Percentiles rank a stretch among this genome's conserved stretches.
phyloP scores from a whole-genome alignment of 164 flowering plant genomes.

The Sedum album region DNA sequence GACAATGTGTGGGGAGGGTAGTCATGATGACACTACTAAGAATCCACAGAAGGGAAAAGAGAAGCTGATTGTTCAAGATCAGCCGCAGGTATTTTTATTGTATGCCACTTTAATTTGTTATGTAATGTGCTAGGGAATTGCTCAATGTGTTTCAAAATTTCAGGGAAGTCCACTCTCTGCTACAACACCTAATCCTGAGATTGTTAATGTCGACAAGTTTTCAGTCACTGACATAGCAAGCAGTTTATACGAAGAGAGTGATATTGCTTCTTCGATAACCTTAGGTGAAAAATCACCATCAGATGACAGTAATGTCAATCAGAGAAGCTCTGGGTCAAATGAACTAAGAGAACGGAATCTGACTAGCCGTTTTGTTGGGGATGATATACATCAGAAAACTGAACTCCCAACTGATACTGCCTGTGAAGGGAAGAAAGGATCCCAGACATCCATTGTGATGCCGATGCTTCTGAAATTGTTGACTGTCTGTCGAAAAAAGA shows the following conservation, averaged over 20 bases:
- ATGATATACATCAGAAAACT: neutral
- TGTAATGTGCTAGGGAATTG: neutral
- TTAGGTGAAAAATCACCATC: neutral
- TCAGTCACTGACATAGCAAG: neutral
- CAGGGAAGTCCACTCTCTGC: neutral
- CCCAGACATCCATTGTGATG: neutral
- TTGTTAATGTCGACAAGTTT: neutral
- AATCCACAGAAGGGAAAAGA: conserved; percentile 33
- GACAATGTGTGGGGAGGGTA: conserved; percentile 19
- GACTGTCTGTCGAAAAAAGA: neutral
- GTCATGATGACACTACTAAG: conserved; percentile 35
- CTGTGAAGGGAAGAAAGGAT: neutral
- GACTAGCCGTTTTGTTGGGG: neutral
- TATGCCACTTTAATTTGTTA: neutral
- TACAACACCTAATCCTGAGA: neutral
- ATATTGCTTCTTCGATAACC: neutral
- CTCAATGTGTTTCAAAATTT: neutral
- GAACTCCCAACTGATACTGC: neutral
- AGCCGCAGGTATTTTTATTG: conserved; percentile 32
- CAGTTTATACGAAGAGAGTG: neutral
- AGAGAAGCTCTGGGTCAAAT: neutral
- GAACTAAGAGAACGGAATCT: neutral
- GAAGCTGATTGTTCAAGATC: conserved; percentile 24
- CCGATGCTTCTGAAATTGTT: neutral
- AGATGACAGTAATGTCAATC: neutral